These are phyloP conservation scores for Fusarium musae DNA, from an alignment of 2,329 filamentous ascomycete species.

Conservation along the genomic window DNA sequence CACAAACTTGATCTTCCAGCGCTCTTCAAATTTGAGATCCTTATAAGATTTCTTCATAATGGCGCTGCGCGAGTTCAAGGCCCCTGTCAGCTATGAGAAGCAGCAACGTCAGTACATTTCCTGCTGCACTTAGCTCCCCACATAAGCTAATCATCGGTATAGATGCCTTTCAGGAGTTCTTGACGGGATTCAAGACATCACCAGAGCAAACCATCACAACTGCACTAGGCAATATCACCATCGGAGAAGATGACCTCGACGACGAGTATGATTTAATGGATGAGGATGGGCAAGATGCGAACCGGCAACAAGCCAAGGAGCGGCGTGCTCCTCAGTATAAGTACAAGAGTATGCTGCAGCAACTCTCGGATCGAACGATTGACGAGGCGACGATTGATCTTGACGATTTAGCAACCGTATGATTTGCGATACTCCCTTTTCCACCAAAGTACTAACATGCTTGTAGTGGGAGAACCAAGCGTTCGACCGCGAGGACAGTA, in stretches of 20 bases:
- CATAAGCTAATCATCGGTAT: slow-evolving; percentile 44
- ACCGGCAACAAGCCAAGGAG: slow-evolving; percentile 61
- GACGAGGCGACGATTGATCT: slow-evolving; percentile 87
- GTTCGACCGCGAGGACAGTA: slow-evolving; percentile 65
- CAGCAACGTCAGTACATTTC: slow-evolving; percentile 75
- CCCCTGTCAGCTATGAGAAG: slow-evolving; percentile 85
- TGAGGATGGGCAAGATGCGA: slow-evolving; percentile 72
- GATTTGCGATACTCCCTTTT: slow-evolving; percentile 40
- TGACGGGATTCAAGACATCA: slow-evolving; percentile 86
- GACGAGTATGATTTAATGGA: slow-evolving; percentile 96
- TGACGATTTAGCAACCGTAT: slow-evolving; percentile 83
- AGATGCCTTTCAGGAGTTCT: slow-evolving; percentile 89
- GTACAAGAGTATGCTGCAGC: slow-evolving; percentile 88
- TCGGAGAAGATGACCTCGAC: slow-evolving; percentile 86
- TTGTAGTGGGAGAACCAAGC: slow-evolving; percentile 76
- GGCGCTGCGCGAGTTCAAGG: slow-evolving; percentile 84
- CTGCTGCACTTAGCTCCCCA: neutral
- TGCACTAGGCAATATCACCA: slow-evolving; percentile 84
- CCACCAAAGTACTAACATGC: slow-evolving; percentile 30
- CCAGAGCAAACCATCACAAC: slow-evolving; percentile 78
- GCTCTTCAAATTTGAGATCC: slow-evolving; percentile 28
- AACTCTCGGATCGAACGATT: slow-evolving; percentile 82
- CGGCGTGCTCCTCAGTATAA: slow-evolving; percentile 75
- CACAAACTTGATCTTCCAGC: slow-evolving; percentile 25
- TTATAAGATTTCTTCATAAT: slow-evolving; percentile 61